Evolutionary conservation across 2,329 filamentous ascomycete genomes (phyloP).

Genomic region (Diaporthe nobilis): DNA sequence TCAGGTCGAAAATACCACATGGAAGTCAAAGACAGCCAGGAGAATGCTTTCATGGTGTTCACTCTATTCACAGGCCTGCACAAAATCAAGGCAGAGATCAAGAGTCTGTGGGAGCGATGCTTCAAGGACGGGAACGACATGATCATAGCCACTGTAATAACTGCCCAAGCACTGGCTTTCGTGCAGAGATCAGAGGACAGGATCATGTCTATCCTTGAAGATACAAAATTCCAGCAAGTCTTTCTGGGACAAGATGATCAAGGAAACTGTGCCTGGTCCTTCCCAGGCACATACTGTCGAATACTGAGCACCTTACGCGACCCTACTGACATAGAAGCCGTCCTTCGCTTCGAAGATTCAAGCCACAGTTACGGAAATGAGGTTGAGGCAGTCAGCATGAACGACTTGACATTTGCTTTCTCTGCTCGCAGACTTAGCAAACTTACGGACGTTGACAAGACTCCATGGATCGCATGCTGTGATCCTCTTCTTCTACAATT

Average conservation of each 20-base stretch:
- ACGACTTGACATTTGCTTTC: neutral
- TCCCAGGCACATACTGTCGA: slow-evolving; percentile 1
- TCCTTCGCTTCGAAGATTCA: neutral
- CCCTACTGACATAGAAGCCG: neutral
- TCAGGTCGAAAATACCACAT: neutral
- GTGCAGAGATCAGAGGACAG: neutral
- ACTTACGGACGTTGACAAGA: neutral
- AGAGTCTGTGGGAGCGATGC: neutral
- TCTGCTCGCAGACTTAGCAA: neutral
- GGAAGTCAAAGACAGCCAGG: neutral
- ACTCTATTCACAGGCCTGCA: neutral
- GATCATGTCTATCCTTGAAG: neutral
- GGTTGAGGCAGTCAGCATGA: neutral
- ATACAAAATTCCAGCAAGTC: no score
- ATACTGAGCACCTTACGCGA: neutral
- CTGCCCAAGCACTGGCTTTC: neutral
- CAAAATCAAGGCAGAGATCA: neutral
- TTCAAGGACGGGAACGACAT: neutral
- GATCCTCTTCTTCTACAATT: neutral
- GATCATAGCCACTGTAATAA: neutral
- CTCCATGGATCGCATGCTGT: neutral
- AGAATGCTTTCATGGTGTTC: neutral
- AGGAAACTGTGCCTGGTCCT: neutral
- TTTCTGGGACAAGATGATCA: neutral
- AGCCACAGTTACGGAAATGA: neutral